phyloP scores from a whole-genome alignment of 2,329 filamentous ascomycete species.

The Fusarium tjaetaba region DNA sequence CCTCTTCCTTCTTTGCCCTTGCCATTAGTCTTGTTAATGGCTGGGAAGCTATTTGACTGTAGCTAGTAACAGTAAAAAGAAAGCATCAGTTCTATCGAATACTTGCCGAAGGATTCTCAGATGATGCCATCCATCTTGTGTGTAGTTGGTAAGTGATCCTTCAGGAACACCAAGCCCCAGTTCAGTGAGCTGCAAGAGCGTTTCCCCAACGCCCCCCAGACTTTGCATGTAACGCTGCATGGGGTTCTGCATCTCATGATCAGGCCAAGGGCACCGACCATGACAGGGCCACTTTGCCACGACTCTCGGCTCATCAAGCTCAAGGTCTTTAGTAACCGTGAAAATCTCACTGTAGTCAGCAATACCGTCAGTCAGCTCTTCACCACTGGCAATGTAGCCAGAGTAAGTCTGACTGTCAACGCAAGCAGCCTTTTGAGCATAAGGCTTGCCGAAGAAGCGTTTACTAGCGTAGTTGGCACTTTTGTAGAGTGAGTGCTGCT shows the following conservation, averaged over 20 bases:
- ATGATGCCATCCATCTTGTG: constrained; percentile 62
- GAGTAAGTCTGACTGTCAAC: constrained; percentile 58
- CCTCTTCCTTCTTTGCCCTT: constrained; percentile 61
- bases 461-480: constrained; percentile 51
- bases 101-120: constrained; percentile 57
- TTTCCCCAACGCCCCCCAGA: constrained; percentile 55
- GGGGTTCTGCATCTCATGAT: constrained; percentile 51
- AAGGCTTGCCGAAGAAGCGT: constrained; percentile 52
- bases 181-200: constrained; percentile 57
- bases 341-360: constrained; percentile 64
- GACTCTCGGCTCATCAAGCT: constrained; percentile 51
- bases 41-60: constrained; percentile 40
- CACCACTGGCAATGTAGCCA: constrained; percentile 61
- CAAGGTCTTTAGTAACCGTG: constrained; percentile 61
- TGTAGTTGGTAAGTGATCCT: constrained; percentile 54
- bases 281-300: constrained; percentile 58
- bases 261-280: constrained; percentile 60
- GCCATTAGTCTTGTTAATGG: constrained; percentile 52
- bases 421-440: constrained; percentile 53
- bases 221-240: constrained; percentile 55
- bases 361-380: constrained; percentile 59
- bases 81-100: neutral
- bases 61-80: fast-evolving
- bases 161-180: constrained; percentile 54
- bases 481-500: constrained; percentile 50